Evolutionary conservation across 768 basidiomycete genomes (phyloP), one percentile per base, ranked within the genome.

Genomic region (Pulveroboletus sp.): DNA sequence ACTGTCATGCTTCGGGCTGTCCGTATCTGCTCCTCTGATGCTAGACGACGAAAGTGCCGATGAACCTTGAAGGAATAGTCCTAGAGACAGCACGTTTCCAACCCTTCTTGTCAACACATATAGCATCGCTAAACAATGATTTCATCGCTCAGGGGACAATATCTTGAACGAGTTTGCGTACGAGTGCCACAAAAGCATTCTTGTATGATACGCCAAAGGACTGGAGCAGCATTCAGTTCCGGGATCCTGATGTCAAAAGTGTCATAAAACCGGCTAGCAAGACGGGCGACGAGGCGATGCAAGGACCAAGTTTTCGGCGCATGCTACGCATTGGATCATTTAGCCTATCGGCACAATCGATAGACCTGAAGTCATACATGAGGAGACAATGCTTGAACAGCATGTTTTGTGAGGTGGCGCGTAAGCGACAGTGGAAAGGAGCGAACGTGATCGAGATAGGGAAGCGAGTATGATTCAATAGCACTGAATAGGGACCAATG

Each of bases 361-460:
- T 48, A 31, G 17, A 38, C 17, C 24, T 39, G 44, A 43, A 33
- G 44, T 21, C 51, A 45, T 69, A 92, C 91, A 58, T 72, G 70
- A 40, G 90, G 90, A 39, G 85, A 84, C 55, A 92, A 69, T 23
- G 84, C 82, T 62, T 76, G 77, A 27, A 75, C 69, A 38, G 75
- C 80, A 51, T 88, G 79, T 66, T 84, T 85, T 25, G 85, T 86
- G 43, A 95, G 79, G 69, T 92, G 90, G 34, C 66, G 59, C 2
- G 73, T 73, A 77, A 94, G 79, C 16, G 69, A 71, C 27, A 50
- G 52, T 1, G 91, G 88, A 7, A 95, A 68, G 29, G 80, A 60
- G 27, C 79, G 77, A 27, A 81, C 66, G 27, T 81, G 77, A 55
- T 92, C 87, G 35, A 97, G 73, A 69, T 93, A 94, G 2, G 91